Conservation (phyloP, 75 land plant genomes). For the Sequoia sempervirens region DNA sequence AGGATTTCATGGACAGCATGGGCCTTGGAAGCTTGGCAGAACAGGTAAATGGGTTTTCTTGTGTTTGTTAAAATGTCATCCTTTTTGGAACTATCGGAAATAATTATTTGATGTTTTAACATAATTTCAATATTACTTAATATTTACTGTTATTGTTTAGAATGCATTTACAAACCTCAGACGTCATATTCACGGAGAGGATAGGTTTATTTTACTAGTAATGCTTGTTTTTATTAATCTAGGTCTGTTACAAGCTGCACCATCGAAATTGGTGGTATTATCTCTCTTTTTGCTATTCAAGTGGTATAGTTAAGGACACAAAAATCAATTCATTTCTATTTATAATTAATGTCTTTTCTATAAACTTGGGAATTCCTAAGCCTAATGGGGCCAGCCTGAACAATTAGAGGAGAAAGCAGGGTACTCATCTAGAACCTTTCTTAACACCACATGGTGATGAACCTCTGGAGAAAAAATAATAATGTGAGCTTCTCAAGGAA, state of each 20-base stretch:
- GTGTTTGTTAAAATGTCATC: not conserved
- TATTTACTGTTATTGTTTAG: not conserved
- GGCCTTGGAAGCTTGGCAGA: slow-evolving; percentile 82
- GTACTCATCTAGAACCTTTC: no score
- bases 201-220: not conserved
- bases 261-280: not conserved
- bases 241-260: not conserved
- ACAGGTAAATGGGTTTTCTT: slow-evolving; percentile 41
- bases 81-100: not conserved
- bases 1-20: slow-evolving; percentile 91
- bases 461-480: no score
- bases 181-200: not conserved
- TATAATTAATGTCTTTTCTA: no score
- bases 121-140: not conserved
- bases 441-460: no score
- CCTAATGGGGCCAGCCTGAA: no score
- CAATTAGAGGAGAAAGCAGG: no score
- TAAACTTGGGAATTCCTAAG: no score
- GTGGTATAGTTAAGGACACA: no score
- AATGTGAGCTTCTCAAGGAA: not conserved
- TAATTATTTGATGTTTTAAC: not conserved
- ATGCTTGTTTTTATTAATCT: not conserved
- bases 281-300: not conserved
- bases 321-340: no score
- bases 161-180: not conserved